Percentiles rank a stretch among this genome's conserved stretches.
Evolutionary conservation across 2,329 filamentous ascomycete species (phyloP).

Genomic region (Ampelomyces quisqualis): DNA sequence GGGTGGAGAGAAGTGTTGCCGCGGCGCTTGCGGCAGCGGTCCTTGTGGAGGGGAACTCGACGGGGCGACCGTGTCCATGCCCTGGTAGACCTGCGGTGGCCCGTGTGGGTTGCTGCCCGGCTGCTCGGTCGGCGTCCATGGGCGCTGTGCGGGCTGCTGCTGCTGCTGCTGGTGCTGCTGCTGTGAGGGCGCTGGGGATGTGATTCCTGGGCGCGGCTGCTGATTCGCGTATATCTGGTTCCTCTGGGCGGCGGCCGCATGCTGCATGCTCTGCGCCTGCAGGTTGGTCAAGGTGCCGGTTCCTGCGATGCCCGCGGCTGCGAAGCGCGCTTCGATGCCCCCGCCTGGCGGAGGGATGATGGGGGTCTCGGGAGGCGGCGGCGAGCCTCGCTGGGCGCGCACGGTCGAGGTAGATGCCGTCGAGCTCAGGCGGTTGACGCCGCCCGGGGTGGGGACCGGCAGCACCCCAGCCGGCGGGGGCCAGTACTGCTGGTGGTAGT

Average conservation of each 20-base stretch:
- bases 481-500: conserved; percentile 64
- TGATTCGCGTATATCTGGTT: conserved; percentile 68
- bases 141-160: conserved; percentile 57
- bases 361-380: conserved; percentile 91
- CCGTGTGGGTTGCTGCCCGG: conserved; percentile 85
- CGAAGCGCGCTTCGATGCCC: conserved; percentile 88
- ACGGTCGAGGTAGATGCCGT: conserved; percentile 94
- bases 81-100: conserved; percentile 89
- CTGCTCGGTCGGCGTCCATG: conserved; percentile 93
- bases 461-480: conserved; percentile 45
- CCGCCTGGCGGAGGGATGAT: conserved; percentile 73
- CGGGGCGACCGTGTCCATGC: conserved; percentile 64
- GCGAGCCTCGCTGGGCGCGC: conserved; percentile 85
- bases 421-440: conserved; percentile 67
- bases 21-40: conserved; percentile 33
- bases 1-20: conserved; percentile 28
- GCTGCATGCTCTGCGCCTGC: conserved; percentile 72
- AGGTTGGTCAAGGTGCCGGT: conserved; percentile 78
- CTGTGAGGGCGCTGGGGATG: conserved; percentile 46
- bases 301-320: conserved; percentile 85
- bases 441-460: conserved; percentile 52
- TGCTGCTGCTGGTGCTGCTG: too few relatives aligned
- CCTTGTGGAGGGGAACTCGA: conserved; percentile 46
- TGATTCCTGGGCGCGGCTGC: conserved; percentile 50
- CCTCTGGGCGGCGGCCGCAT: conserved; percentile 78